These are phyloP conservation scores for Rhododendron kiyosumense DNA, from an alignment of 148 eudicot genomes.

Conservation along the genomic window DNA sequence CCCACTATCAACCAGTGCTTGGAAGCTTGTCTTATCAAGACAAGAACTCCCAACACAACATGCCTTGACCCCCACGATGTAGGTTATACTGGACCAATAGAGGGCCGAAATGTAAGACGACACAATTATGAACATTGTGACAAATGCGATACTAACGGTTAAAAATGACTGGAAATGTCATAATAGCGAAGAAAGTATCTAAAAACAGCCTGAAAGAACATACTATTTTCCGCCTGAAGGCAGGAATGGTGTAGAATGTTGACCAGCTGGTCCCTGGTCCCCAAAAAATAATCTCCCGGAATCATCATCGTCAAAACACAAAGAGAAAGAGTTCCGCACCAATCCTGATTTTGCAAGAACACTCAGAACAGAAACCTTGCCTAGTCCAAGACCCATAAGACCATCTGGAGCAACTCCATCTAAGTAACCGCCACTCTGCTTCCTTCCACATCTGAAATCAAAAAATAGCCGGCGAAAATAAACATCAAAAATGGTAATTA, in stretches of 20 bases:
- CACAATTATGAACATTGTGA: constrained; percentile 1
- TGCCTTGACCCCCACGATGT: constrained; percentile 67
- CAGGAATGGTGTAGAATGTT: constrained; percentile 65
- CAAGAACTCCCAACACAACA: constrained; percentile 73
- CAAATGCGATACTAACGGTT: neutral
- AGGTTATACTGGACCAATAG: constrained; percentile 51
- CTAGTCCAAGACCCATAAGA: constrained; percentile 86
- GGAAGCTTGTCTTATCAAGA: constrained; percentile 61
- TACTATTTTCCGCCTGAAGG: constrained; percentile 68
- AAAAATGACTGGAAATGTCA: neutral
- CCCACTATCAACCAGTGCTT: constrained; percentile 86
- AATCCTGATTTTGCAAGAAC: constrained; percentile 77
- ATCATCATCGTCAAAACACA: constrained; percentile 69
- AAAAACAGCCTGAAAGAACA: neutral
- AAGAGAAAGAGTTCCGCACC: constrained; percentile 67
- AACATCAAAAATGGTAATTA: neutral
- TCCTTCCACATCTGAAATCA: constrained; percentile 73
- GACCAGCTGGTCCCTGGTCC: constrained; percentile 62
- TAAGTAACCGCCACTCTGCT: constrained; percentile 88
- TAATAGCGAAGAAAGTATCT: constrained; percentile 1
- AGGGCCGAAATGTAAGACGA: constrained; percentile 1
- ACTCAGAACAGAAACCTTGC: constrained; percentile 80
- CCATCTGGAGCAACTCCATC: constrained; percentile 94
- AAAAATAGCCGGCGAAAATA: neutral
- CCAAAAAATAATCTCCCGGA: constrained; percentile 87